Evolutionary conservation across 306 rosid species (phyloP).

Genomic region (Vicia sativa): DNA sequence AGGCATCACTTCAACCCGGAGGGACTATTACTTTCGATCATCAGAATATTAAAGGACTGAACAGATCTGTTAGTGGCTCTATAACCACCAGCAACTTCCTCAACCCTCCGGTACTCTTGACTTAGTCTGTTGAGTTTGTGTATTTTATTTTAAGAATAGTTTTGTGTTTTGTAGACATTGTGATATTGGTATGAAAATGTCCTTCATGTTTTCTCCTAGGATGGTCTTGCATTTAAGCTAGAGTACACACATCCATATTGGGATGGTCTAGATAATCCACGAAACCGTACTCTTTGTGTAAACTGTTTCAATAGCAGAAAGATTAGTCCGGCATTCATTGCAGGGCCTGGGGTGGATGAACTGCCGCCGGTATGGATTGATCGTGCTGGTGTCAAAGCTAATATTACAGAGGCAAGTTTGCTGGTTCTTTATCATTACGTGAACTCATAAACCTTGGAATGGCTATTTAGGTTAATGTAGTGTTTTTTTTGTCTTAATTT

Average conservation of each 20-base stretch:
- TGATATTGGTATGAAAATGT: slow-evolving; percentile 24
- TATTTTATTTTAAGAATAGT: slow-evolving; percentile 29
- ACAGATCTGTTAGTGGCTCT: slow-evolving; percentile 81
- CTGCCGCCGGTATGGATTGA: slow-evolving; percentile 98
- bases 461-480: slow-evolving; percentile 9
- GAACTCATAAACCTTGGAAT: neutral
- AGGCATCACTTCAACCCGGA: slow-evolving; percentile 99
- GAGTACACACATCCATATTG: slow-evolving; percentile 92
- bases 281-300: slow-evolving; percentile 78
- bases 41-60: slow-evolving; percentile 78
- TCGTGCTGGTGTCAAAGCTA: slow-evolving; percentile 86
- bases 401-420: slow-evolving; percentile 76
- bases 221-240: slow-evolving; percentile 93
- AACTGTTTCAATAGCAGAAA: slow-evolving; percentile 96
- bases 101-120: slow-evolving; percentile 70
- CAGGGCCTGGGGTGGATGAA: slow-evolving; percentile 96
- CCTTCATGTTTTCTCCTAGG: slow-evolving; percentile 53
- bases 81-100: slow-evolving; percentile 81
- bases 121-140: slow-evolving; percentile 28
- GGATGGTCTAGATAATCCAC: slow-evolving; percentile 76
- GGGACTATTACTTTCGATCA: slow-evolving; percentile 90
- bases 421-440: neutral
- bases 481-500: slow-evolving; percentile 11
- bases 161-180: slow-evolving; percentile 2
- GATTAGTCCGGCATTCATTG: slow-evolving; percentile 93